Evolutionary conservation across 2,329 filamentous ascomycete species (phyloP), one percentile per base, ranked within the genome.

Genomic region (Harringtonia aguacate): DNA sequence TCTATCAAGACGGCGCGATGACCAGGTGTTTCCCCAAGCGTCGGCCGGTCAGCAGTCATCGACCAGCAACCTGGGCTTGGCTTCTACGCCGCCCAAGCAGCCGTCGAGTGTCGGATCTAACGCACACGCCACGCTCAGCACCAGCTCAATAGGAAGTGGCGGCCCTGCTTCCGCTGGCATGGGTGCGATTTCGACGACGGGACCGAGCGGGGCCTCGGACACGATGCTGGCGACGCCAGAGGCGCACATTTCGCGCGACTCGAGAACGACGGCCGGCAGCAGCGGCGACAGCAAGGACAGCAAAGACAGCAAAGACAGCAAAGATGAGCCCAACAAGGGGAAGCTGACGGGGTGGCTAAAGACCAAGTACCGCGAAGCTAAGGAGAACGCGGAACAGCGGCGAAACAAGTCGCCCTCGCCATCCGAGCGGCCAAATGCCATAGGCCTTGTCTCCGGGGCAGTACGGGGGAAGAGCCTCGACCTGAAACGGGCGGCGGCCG

Each of bases 1-100:
- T 67, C 70, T 88, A 42, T 83, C 86, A 17, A 80, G 80, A 18
- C 72, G 72, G 44, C 79, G 73, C 48, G 75, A 81, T 29, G 79
- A 80, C 29, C 61, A 13, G n/a, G 38, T 34, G 30, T 31, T 28
- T 8, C n/a, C 10, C 12, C 30, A 14, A 13, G 30, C 30, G 8
- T 31, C 30, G 8, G 5, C 14, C 8, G 30, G 5, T 13, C 36
- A 13, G 12, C 22, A 34, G 22, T 21, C 38, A 5, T 41, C 44
- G 17, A 46, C 45, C 1, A 44, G 43, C 41, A 52, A 45, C 35
- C 13, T 47, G 17, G 47, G 48, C 29, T 24, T 33, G 1, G 15
- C 29, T 8, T 50, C 50, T 2, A 44, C 30, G 3, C 39, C 72
- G 43, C 63, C 72, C 43, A 57, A 65, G 8, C 60, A 65, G 34